phyloP scores from a whole-genome alignment of 805 yeast genomes.

The Wickerhamiella parazyma region DNA sequence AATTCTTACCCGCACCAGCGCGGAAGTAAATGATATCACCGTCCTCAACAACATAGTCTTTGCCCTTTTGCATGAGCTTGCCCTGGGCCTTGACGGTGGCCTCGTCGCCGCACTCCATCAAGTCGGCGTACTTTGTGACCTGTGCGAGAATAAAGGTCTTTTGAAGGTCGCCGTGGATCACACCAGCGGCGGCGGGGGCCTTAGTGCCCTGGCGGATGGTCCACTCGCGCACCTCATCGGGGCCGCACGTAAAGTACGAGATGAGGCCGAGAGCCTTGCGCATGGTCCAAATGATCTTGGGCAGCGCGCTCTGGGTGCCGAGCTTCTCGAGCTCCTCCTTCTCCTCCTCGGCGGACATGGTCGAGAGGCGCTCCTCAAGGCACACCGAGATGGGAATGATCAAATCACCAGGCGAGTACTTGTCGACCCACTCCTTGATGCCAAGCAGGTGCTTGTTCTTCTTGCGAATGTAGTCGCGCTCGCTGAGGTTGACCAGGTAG shows the following conservation, averaged over 20 bases:
- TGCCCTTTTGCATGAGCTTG: conserved; percentile 82
- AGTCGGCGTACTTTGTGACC: conserved; percentile 73
- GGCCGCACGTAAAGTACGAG: conserved; percentile 92
- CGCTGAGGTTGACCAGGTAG: conserved; percentile 79
- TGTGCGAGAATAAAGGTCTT: conserved; percentile 91
- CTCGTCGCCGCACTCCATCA: conserved; percentile 68
- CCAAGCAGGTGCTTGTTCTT: conserved; percentile 72
- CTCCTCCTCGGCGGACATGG: conserved; percentile 73
- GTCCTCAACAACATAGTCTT: conserved; percentile 87
- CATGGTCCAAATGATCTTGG: conserved; percentile 76
- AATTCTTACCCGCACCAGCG: conserved; percentile 85
- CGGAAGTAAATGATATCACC: conserved; percentile 87
- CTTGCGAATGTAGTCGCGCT: conserved; percentile 75
- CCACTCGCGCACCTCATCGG: conserved; percentile 88
- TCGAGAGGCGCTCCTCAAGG: conserved; percentile 82
- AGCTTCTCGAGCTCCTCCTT: conserved; percentile 59
- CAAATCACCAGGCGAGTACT: conserved; percentile 74
- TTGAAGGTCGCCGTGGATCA: conserved; percentile 89
- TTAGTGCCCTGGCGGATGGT: conserved; percentile 58
- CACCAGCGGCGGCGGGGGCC: conserved; percentile 88
- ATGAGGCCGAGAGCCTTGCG: conserved; percentile 74
- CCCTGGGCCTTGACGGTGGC: conserved; percentile 74
- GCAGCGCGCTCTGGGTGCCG: conserved; percentile 69
- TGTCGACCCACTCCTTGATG: conserved; percentile 85
- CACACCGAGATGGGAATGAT: conserved; percentile 89